Evolutionary conservation across 2,329 filamentous ascomycete species (phyloP), one percentile per base, ranked within the genome.

Genomic region (Dothistroma pini): DNA sequence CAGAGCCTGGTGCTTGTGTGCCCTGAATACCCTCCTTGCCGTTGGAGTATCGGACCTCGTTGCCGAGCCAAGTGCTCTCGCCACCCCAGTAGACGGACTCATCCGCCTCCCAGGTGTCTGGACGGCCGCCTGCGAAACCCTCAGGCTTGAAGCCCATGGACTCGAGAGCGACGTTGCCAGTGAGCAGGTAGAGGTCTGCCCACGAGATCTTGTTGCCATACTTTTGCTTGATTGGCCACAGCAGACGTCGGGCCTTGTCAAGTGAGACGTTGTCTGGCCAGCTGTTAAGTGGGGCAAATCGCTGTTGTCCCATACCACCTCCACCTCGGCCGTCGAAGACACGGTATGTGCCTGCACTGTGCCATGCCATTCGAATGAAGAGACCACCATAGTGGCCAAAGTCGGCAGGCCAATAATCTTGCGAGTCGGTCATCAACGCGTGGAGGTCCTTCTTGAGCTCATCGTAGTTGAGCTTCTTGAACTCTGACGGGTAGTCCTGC

Each of bases 141-240:
- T 89, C 86, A 44, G 88, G 86, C 77, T 86, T 84, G 77, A 89
- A 84, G 63, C 87, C 89, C 87, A 90, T 91, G 64, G 84, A 85
- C 78, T 92, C 89, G 65, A 92, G 82, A 52, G 89, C 88, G 16
- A 91, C 88, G 73, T 91, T 91, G 66, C 89, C 89, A 31, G 87
- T 84, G 57, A 92, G 82, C 59, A 91, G 80, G 54, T 88, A 75
- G 61, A 92, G 77, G 72, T 92, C 89, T 25, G 89, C 86, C 89
- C 89, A 92, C 0, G 89, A 91, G 76, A 92, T 89, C 80, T 89
- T 90, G 81, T 85, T 86, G 74, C 89, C 89, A 67, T 92, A 92
- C 82, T 92, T 92, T 69, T 90, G 88, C 84, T 92, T 92, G 79
- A 92, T 86, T 59, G 89, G 89, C 87, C 88, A 91, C 48, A 92